Conservation (phyloP, 495 filamentous ascomycete genomes). For the Penicillium bialowiezense region DNA sequence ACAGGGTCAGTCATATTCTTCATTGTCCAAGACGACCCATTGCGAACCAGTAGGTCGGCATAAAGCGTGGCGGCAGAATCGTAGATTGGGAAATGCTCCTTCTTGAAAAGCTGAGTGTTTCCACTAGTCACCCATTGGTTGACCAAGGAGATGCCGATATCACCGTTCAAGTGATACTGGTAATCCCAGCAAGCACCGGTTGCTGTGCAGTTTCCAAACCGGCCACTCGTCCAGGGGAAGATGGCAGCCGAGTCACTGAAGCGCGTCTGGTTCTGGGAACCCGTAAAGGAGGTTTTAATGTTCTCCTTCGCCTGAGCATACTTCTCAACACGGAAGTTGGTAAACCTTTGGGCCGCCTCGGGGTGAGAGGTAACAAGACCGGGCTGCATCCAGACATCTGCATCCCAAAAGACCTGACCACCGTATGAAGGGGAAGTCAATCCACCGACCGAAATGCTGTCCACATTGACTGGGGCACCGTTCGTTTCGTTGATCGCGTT, state of each 20-base stretch:
- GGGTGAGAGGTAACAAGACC: conserved; percentile 59
- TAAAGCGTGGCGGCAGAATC: conserved; percentile 58
- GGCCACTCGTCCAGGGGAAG: conserved; percentile 63
- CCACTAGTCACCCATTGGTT: conserved; percentile 62
- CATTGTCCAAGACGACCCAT: conserved; percentile 49
- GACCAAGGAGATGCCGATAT: conserved; percentile 62
- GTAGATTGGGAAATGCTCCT: conserved; percentile 56
- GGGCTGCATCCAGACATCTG: conserved; percentile 67
- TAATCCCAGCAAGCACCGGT: conserved; percentile 66
- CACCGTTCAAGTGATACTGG: conserved; percentile 63
- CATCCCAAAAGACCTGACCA: conserved; percentile 65
- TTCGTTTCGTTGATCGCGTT: conserved; percentile 43
- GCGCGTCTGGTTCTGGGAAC: conserved; percentile 52
- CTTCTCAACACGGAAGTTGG: conserved; percentile 54
- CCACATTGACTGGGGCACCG: conserved; percentile 44
- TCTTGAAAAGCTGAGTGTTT: conserved; percentile 52
- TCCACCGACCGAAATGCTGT: conserved; percentile 62
- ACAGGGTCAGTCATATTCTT: conserved; percentile 78
- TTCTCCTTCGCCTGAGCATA: conserved; percentile 54
- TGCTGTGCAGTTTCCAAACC: conserved; percentile 63
- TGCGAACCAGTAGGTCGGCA: conserved; percentile 51
- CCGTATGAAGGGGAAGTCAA: conserved; percentile 62
- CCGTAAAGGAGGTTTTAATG: conserved; percentile 39
- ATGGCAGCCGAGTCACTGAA: conserved; percentile 53
- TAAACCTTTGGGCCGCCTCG: conserved; percentile 53